Base-by-base conservation (phyloP, 2,329 filamentous ascomycete species). In the Torrubiella hemipterigena region DNA sequence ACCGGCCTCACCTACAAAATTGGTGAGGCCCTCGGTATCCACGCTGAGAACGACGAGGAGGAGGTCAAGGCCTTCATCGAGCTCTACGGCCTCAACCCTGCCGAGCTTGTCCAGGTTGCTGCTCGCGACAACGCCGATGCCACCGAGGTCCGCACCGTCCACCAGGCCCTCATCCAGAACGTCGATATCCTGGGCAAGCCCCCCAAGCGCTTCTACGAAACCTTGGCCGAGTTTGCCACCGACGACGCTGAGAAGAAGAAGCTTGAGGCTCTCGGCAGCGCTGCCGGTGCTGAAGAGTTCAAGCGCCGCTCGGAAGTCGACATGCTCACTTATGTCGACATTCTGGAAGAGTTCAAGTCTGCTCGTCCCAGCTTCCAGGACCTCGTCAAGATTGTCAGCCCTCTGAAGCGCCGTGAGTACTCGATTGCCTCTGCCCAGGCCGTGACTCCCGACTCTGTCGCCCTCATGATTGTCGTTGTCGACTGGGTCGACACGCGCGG, bases 391-490 rank as follows among this genome's bases (percentile, higher is more conserved):
- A 85, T 98, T 38, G 81, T 98, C 42, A 73, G 69, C 42, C 89
- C 91, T 10, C 77, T 94, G 65, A 98, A 98, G 72, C 83, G 91
- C 38, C 76, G 91, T 48, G 91, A 98, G 61, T 98, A 98, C 70
- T 94, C 85, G n/a, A 96, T 98, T 44, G 91, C 91, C 14, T 96
- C 91, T 4, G 91, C 86, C 33, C 91, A 98, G 61, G 85, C 89
- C 47, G 89, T 96, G 24, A 87, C 84, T 1, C 87, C 91, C 14
- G 87, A 67, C 50, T 77, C 74, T n/a, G 86, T 98, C 36, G 74
- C 87, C 7, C 75, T 98, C 41, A 91, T 96, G 76, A 93, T 98
- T 49, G 91, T 98, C 38, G 93, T 91, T 4, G 91, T 98, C 48
- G 78, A 84, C 65, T 98, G 91, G 91, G 77, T 87, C 42, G 89